phyloP scores from a whole-genome alignment of 192 early-diverging fungal species.

The Gamsiella multidivaricata region DNA sequence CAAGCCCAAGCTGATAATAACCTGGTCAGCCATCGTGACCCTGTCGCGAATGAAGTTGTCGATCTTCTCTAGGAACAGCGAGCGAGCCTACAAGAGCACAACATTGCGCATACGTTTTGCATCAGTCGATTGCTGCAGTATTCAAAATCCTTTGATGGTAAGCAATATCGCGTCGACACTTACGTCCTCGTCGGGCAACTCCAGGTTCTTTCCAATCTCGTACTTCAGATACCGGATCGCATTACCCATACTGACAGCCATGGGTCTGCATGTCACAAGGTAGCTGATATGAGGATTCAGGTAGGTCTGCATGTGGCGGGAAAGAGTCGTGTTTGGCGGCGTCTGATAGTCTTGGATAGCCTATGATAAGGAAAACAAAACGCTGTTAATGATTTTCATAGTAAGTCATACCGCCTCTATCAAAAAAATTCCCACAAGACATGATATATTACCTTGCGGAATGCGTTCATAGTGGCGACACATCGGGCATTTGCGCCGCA shows the following conservation, averaged over 20 bases:
- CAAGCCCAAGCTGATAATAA: slow-evolving; percentile 83
- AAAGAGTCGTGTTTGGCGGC: slow-evolving; percentile 82
- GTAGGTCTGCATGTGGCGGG: slow-evolving; percentile 82
- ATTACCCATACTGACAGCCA: slow-evolving; percentile 95
- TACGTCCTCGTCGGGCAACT: slow-evolving; percentile 90
- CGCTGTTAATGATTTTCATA: no score
- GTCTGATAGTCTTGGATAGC: slow-evolving; percentile 93
- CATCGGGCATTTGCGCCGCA: slow-evolving; percentile 92
- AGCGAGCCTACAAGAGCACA: slow-evolving; percentile 67
- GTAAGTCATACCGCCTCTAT: no score
- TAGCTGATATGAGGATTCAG: slow-evolving; percentile 93
- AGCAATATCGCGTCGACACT: slow-evolving; percentile 10
- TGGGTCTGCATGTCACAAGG: slow-evolving; percentile 81
- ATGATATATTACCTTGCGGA: slow-evolving; percentile 80
- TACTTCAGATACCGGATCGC: slow-evolving; percentile 91
- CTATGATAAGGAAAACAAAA: slow-evolving; percentile 45
- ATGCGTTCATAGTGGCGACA: slow-evolving; percentile 87
- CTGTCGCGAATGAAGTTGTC: slow-evolving; percentile 92
- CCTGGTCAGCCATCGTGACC: slow-evolving; percentile 83
- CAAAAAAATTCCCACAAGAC: no score
- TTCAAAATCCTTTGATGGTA: neutral
- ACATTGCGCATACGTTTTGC: neutral
- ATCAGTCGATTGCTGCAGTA: no score
- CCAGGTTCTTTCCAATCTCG: slow-evolving; percentile 83
- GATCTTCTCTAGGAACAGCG: slow-evolving; percentile 76